Conservation (phyloP, 148 eudicot species). For the Spergularia marina region DNA sequence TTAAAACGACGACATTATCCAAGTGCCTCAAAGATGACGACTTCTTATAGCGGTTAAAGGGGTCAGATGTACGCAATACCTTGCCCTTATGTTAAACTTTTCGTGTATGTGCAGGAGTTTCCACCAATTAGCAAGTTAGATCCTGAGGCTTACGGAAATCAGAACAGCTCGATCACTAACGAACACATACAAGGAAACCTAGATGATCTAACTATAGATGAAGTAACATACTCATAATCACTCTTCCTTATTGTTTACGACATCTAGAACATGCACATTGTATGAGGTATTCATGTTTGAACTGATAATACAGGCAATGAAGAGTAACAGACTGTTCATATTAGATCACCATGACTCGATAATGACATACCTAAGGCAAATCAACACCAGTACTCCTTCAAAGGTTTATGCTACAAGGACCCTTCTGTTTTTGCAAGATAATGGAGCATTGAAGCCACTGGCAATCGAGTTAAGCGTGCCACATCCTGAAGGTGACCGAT, state of each 20-base stretch:
- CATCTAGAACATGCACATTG: too few relatives aligned
- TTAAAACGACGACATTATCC: too few relatives aligned
- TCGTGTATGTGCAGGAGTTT: slow-evolving; percentile 32
- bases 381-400: slow-evolving; percentile 52
- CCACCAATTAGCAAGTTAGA: slow-evolving; percentile 74
- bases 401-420: slow-evolving; percentile 74
- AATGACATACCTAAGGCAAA: slow-evolving; percentile 63
- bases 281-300: neutral
- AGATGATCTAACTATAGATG: slow-evolving; percentile 44
- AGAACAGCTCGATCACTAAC: slow-evolving; percentile 56
- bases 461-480: slow-evolving; percentile 76
- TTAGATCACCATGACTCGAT: slow-evolving; percentile 67
- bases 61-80: too few relatives aligned
- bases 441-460: slow-evolving; percentile 68
- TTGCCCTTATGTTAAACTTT: too few relatives aligned
- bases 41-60: too few relatives aligned
- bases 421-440: slow-evolving; percentile 53
- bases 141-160: slow-evolving; percentile 56
- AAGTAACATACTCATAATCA: slow-evolving; percentile 39
- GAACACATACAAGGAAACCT: slow-evolving; percentile 48
- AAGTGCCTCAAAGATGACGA: too few relatives aligned
- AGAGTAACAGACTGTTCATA: slow-evolving; percentile 54
- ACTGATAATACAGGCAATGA: slow-evolving; percentile 40
- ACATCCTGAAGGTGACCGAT: slow-evolving; percentile 52
- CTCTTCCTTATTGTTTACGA: neutral